Base-by-base conservation (phyloP, 2,329 filamentous ascomycete species). In the Colletotrichum lentis region DNA sequence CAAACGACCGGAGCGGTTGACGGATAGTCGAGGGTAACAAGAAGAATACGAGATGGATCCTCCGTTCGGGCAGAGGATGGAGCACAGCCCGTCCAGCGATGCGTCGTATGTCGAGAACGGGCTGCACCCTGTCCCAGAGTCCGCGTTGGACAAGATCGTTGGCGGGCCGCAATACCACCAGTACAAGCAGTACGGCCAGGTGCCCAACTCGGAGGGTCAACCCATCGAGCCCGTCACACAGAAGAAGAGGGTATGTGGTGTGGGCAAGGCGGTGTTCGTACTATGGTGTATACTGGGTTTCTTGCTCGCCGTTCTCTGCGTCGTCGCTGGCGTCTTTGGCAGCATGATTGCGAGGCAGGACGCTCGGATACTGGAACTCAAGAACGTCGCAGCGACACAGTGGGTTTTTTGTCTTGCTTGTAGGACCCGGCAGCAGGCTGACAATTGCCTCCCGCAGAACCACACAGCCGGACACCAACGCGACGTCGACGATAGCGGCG, bases 341-440 rank as follows among this genome's bases (percentile, higher is more conserved):
- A 58, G 20, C 46, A 67, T 63, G 53, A 52, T 63, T 3, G 52
- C 59, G 12, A 57, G 54, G n/a, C 64, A 67, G 18, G 44, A 52
- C 39, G 53, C 46, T 5, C 52, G 63, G 46, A 58, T 67, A 18
- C 8, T 54, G 10, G 52, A 67, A 12, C 31, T 67, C 8, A 46
- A 58, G 39, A 43, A 44, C 39, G 7, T 37, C 12, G 39, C 31
- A 1, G 35, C 59, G 4, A 58, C 52, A n/a, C 47, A 41, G 59
- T 67, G 16, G 5, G 52, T 22, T n/a, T n/a, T 14, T 5, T 27
- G 11, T 3, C 12, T 3, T 20, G 1, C 22, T 2, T 2, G 10
- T 35, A 24, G 4, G 24, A n/a, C 14, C 2, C 5, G 1, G 1
- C 10, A 3, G 8, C n/a, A 5, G 18, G 43, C 57, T 56, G 5